Evolutionary conservation across 1,284 basidiomycete species (phyloP).

Genomic region (Trametes versicolor): DNA sequence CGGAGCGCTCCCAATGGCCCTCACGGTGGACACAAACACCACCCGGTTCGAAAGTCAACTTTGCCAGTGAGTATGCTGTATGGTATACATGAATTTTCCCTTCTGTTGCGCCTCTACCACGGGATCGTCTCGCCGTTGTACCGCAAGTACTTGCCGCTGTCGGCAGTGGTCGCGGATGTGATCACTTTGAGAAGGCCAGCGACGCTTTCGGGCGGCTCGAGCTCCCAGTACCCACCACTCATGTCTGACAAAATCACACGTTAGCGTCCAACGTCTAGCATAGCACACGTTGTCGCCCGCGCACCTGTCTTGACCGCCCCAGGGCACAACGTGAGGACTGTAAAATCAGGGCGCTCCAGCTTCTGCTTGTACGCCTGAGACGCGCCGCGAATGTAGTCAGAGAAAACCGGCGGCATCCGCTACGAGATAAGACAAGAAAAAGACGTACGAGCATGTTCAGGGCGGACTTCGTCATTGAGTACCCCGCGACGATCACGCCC

Average conservation of each 20-base stretch:
- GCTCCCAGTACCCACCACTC: slow-evolving; percentile 42
- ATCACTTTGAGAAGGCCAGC: slow-evolving; percentile 39
- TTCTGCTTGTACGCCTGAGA: no score
- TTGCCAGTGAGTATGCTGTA: no score
- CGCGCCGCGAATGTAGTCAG: no score
- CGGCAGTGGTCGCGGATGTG: slow-evolving; percentile 28
- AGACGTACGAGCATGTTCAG: slow-evolving; percentile 2
- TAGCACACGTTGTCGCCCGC: not conserved
- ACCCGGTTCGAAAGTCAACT: no score
- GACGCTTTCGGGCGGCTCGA: slow-evolving; percentile 43
- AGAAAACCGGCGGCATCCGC: no score
- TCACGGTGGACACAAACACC: no score
- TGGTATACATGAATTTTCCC: no score
- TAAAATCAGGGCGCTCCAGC: not conserved
- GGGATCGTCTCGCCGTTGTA: slow-evolving; percentile 21
- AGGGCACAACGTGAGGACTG: not conserved
- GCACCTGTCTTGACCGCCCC: not conserved
- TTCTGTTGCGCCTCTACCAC: slow-evolving; percentile 6
- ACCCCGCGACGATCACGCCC: not conserved
- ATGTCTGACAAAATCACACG: slow-evolving; percentile 34
- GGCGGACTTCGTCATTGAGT: not conserved
- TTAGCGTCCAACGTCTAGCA: not conserved
- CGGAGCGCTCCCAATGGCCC: no score
- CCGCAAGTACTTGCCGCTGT: no score
- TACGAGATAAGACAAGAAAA: no score